Percentiles rank a stretch among this genome's conserved stretches.
Conservation (phyloP, 257 asterid genomes). For the Ajuga chamaepitys region DNA sequence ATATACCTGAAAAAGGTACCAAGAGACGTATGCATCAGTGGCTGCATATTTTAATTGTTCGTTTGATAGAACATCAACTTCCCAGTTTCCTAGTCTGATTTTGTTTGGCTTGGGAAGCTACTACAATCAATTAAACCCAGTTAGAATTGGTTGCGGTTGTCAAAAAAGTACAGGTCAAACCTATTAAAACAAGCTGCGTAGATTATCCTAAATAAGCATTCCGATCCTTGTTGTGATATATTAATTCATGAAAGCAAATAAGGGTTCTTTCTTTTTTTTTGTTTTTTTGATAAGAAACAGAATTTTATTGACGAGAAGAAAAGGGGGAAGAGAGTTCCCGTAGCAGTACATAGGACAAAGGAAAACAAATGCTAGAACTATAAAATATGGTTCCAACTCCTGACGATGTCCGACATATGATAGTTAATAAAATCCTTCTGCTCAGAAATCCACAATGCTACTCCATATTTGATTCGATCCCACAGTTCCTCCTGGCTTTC, state of each 20-base stretch:
- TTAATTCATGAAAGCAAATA: constrained; percentile 2
- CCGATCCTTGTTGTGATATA: not conserved
- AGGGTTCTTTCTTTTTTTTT: too few relatives aligned
- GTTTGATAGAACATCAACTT: constrained; percentile 53
- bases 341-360: too few relatives aligned
- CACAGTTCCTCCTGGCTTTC: too few relatives aligned
- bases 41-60: constrained; percentile 78
- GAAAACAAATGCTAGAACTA: too few relatives aligned
- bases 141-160: constrained; percentile 13
- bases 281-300: too few relatives aligned
- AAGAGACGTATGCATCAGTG: constrained; percentile 81
- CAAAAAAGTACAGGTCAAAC: not conserved
- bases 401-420: too few relatives aligned
- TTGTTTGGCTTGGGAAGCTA: constrained; percentile 80
- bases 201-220: not conserved
- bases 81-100: constrained; percentile 89
- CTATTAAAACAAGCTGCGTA: constrained; percentile 2
- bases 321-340: too few relatives aligned
- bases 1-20: constrained; percentile 77
- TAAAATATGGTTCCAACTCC: too few relatives aligned
- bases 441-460: too few relatives aligned
- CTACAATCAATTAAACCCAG: constrained; percentile 18
- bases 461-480: too few relatives aligned
- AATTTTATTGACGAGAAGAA: too few relatives aligned
- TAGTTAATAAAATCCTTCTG: too few relatives aligned